phyloP scores from a whole-genome alignment of 176 grass and related monocot genomes.

The Bromus sterilis region DNA sequence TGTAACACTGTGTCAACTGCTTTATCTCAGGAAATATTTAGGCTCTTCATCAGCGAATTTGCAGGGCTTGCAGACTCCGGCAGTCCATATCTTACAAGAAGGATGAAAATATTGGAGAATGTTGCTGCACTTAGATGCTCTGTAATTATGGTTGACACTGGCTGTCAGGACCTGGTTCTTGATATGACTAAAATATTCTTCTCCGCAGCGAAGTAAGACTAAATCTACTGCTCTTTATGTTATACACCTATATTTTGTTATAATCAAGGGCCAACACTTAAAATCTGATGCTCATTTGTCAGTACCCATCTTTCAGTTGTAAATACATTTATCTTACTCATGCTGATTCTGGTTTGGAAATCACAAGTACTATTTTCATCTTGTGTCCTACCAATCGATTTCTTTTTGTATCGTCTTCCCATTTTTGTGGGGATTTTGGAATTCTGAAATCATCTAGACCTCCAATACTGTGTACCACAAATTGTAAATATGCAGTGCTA shows the following conservation, averaged over 20 bases:
- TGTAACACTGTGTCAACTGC: slow-evolving; percentile 12
- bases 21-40: slow-evolving; percentile 85
- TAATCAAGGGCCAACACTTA: neutral
- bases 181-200: slow-evolving; percentile 89
- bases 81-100: slow-evolving; percentile 87
- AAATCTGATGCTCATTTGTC: slow-evolving; percentile 1
- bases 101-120: slow-evolving; percentile 93
- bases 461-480: neutral
- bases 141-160: slow-evolving; percentile 89
- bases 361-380: neutral
- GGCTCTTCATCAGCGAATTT: slow-evolving; percentile 76
- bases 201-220: slow-evolving; percentile 55
- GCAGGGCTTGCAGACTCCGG: slow-evolving; percentile 59
- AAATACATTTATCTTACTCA: neutral
- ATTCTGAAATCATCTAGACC: neutral
- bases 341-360: neutral
- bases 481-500: neutral
- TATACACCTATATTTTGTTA: slow-evolving; percentile 2
- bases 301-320: neutral
- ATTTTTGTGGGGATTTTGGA: neutral
- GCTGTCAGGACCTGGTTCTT: slow-evolving; percentile 71
- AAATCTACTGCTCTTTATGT: slow-evolving; percentile 12
- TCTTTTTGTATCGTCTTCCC: neutral
- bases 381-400: neutral
- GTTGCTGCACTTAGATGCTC: slow-evolving; percentile 72